Evolutionary conservation across 1,284 basidiomycete species (phyloP), one percentile per base, ranked within the genome.

Genomic region (Leccinum solheimii): DNA sequence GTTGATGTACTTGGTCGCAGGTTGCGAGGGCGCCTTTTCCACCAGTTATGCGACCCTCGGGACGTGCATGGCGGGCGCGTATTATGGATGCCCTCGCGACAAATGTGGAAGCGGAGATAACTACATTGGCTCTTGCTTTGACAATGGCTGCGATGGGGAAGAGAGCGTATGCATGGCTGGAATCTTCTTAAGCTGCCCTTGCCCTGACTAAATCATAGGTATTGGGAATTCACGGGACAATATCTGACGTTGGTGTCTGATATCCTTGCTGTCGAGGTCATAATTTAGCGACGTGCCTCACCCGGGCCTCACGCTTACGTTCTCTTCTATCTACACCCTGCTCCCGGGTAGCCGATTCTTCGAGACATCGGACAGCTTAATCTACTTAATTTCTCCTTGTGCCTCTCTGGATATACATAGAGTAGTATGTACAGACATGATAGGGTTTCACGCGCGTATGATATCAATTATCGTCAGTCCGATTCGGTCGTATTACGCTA

Each of bases 1-100:
- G 5, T 13, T 52, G 8, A 51, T 11, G 8, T 10, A 13, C 23
- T 50, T 8, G 23, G 62, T 9, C 48, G 23, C 30, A 65, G 62
- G 27, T 13, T 65, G 62, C 11, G 23, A 0, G 1, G 40, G 19
- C 14, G 5, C 7, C 21, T 62, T 65, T 19, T 0, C 5, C 1
- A 1, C 5, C 3, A 45, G 52, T 1, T 38, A 43, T 43, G 38
- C 40, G 34, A 11, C 19, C 40, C 10, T 54, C 2, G 62, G 56
- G 1, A 27, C 13, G 19, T 54, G 62, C 51, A 27, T 30, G 6
- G n/a, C 32, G 11, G 56, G 49, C 9, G 19, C 30, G 5, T 62
- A 14, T 4, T 21, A n/a, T 1, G 62, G 56, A 23, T 64, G 57
- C 21, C 51, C 62, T 13, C 60, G 62, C 27, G 51, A 53, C 19